Percentiles rank a stretch among this genome's conserved stretches.
Conservation (phyloP, 2,329 filamentous ascomycete species). For the Ceratocystis alfenasii region DNA sequence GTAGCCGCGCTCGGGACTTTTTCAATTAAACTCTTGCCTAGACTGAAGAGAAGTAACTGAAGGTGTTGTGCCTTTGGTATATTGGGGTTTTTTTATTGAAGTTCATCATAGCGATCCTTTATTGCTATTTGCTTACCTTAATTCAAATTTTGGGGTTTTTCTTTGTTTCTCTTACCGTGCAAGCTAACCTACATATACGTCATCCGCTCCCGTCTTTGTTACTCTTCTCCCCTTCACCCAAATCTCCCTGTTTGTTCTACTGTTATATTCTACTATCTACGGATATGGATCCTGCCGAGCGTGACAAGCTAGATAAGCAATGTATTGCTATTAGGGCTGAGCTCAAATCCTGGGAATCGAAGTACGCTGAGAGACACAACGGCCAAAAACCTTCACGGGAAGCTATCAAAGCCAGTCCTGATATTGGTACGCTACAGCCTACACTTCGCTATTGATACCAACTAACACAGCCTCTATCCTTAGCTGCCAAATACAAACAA, state of each 20-base stretch:
- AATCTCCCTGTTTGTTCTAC: background rate
- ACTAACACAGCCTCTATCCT: slow-evolving; percentile 1
- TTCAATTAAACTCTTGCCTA: background rate
- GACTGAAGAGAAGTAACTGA: background rate
- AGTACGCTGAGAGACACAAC: slow-evolving; percentile 49
- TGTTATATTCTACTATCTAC: background rate
- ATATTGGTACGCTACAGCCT: slow-evolving; percentile 46
- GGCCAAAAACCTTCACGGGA: slow-evolving; percentile 58
- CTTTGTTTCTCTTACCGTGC: too few species aligned
- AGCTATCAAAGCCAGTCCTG: slow-evolving; percentile 63
- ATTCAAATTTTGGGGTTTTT: too few species aligned
- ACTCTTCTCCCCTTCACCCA: background rate
- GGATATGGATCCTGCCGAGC: slow-evolving; percentile 39
- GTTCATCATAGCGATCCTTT: too few species aligned
- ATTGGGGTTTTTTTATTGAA: too few species aligned
- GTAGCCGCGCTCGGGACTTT: background rate
- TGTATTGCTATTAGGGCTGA: slow-evolving; percentile 50
- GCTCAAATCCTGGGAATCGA: slow-evolving; percentile 62
- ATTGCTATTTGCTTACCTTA: too few species aligned
- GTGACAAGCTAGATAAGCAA: slow-evolving; percentile 37
- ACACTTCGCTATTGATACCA: background rate
- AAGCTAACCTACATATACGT: too few species aligned
- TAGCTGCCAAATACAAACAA: slow-evolving; percentile 61
- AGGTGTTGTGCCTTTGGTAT: background rate
- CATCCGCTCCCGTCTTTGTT: too few species aligned